These are phyloP conservation scores for Cutaneotrichosporon mucoides DNA, from an alignment of 1,284 basidiomycete genomes.

Conservation along the genomic window DNA sequence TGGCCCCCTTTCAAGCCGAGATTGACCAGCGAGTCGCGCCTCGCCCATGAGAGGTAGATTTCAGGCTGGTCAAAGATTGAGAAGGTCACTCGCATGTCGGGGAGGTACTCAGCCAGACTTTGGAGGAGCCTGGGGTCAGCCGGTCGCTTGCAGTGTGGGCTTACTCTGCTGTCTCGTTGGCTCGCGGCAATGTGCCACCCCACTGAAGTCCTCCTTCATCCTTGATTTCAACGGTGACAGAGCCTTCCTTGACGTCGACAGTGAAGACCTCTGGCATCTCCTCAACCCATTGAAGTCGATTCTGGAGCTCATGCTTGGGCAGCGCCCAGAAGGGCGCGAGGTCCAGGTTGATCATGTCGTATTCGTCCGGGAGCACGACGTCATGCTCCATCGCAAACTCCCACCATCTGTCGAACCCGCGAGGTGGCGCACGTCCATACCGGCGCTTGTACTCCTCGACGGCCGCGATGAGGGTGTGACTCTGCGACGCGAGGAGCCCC, in stretches of 20 bases:
- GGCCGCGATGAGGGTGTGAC: constrained; percentile 65
- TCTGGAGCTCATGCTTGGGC: constrained; percentile 64
- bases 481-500: constrained; percentile 64
- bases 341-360: constrained; percentile 72
- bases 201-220: constrained; percentile 40
- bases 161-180: constrained; percentile 31
- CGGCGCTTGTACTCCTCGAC: constrained; percentile 70
- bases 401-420: constrained; percentile 87
- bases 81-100: constrained; percentile 48
- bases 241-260: constrained; percentile 33
- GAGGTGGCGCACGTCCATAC: constrained; percentile 72
- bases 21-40: constrained; percentile 46
- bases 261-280: constrained; percentile 43
- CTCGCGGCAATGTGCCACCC: constrained; percentile 40
- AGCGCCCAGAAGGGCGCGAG: constrained; percentile 75
- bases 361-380: constrained; percentile 82
- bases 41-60: constrained; percentile 50
- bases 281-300: constrained; percentile 57
- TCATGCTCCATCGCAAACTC: constrained; percentile 65
- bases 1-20: constrained; percentile 46
- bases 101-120: constrained; percentile 43
- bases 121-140: constrained; percentile 43
- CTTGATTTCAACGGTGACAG: constrained; percentile 25
- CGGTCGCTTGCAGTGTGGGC: too few relatives aligned
- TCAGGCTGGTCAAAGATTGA: constrained; percentile 53